Percentiles rank a stretch among this genome's conserved stretches.
These are phyloP conservation scores for Solanum chacoense DNA, from an alignment of 305 asterid species.

Conservation along the genomic window DNA sequence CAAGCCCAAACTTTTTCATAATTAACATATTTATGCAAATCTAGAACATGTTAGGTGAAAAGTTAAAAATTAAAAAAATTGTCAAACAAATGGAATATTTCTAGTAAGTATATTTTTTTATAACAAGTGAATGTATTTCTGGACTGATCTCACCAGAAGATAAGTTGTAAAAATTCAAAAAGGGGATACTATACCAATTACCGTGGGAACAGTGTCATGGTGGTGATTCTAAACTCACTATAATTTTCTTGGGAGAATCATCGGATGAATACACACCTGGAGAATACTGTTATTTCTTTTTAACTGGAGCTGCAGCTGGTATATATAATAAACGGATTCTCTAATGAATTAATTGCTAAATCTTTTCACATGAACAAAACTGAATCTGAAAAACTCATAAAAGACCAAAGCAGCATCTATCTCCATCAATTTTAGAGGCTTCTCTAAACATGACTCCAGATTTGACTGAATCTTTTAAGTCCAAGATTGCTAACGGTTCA, in stretches of 20 bases:
- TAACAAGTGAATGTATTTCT: slow-evolving; percentile 7
- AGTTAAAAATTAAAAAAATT: no score
- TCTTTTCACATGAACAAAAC: slow-evolving; percentile 3
- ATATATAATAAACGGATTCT: slow-evolving; percentile 20
- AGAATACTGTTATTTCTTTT: slow-evolving; percentile 27
- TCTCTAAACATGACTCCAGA: no score
- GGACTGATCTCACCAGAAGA: slow-evolving; percentile 26
- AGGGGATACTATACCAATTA: slow-evolving; percentile 36
- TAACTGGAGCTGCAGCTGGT: slow-evolving; percentile 20
- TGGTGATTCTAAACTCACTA: slow-evolving; percentile 20
- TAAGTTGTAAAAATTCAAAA: slow-evolving; percentile 13
- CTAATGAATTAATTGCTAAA: slow-evolving; percentile 20
- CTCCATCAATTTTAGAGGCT: no score
- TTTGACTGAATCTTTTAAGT: no score
- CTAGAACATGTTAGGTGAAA: no score
- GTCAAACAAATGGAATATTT: no score
- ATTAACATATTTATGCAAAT: no score
- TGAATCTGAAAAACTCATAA: slow-evolving; percentile 9
- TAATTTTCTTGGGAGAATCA: slow-evolving; percentile 37
- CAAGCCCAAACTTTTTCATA: no score
- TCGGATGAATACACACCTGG: slow-evolving; percentile 20
- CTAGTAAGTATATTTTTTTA: not conserved
- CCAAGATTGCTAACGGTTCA: no score
- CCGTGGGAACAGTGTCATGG: slow-evolving; percentile 34
- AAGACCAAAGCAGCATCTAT: slow-evolving; percentile 11